Evolutionary conservation across 371 early-diverging fungal species (phyloP), one percentile per base, ranked within the genome.

Genomic region (Zopfochytrium polystomum): DNA sequence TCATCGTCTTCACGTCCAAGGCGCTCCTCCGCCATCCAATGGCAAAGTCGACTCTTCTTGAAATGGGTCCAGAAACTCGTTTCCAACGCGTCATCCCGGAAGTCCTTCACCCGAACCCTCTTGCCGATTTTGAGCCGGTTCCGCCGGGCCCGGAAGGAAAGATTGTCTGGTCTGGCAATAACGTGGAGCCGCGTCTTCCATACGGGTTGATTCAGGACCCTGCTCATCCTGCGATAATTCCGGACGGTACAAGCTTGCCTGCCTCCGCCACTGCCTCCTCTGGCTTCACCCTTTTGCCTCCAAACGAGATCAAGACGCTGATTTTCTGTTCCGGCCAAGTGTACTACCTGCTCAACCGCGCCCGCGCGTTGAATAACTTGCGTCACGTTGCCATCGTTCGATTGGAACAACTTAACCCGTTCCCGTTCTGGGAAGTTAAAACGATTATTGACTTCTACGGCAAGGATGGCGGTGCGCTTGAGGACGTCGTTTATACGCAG

Each of bases 301-400:
- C 74, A 11, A 62, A 68, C 63, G 74, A 90, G 72, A 90, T 92
- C 77, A 89, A 77, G 63, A 89, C 87, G 52, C 87, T 95, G 68
- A 85, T 97, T 59, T 80, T 97, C 74, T 96, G 96, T 77, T 78
- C 90, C 29, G 98, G 98, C 53, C 95, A 96, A 74, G 94, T 96
- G 33, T 97, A 96, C 84, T 97, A 96, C 80, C 81, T 88, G 3
- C 82, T 95, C 51, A 68, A 85, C 62, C 82, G 85, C 70, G 92
- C 95, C 3, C 89, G 95, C 66, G 90, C 89, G 49, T 81, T 87
- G 60, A 92, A 93, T 86, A 81, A 89, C 63, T 63, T 85, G 63
- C 78, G 88, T 49, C 22, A 61, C 23, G 81, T 95, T 35, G 96
- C 91, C 54, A 94, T 97, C 67, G 91, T 91, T 46, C 88, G 98